phyloP scores from a whole-genome alignment of 495 filamentous ascomycete species.

The Penicillium dipodomyicola region DNA sequence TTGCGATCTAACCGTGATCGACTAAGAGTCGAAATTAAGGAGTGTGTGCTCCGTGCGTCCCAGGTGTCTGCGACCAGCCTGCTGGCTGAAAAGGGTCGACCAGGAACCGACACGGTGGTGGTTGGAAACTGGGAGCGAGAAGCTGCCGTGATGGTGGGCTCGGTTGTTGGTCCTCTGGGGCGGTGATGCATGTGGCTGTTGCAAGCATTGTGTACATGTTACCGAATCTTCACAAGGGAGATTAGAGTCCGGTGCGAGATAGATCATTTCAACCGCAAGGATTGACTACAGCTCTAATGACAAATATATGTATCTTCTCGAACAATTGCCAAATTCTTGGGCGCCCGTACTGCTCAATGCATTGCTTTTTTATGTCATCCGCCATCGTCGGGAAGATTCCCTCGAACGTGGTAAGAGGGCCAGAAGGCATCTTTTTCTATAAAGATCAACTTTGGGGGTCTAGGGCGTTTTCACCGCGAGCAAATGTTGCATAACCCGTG shows the following conservation, averaged over 20 bases:
- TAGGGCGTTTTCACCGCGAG: too few species aligned
- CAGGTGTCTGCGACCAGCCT: constrained; percentile 54
- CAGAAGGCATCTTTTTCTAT: too few species aligned
- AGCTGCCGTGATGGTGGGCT: constrained; percentile 90
- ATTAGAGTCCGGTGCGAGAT: neutral
- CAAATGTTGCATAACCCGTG: too few species aligned
- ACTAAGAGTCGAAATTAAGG: constrained; percentile 72
- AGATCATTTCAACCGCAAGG: neutral
- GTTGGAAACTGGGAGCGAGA: constrained; percentile 79
- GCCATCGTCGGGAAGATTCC: too few species aligned
- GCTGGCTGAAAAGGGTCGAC: constrained; percentile 43
- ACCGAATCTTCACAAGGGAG: neutral
- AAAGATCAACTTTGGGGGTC: too few species aligned
- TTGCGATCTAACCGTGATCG: constrained; percentile 71
- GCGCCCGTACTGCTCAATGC: too few species aligned
- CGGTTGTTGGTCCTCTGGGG: constrained; percentile 56
- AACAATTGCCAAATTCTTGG: too few species aligned
- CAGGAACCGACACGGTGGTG: constrained; percentile 34
- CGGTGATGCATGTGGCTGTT: constrained; percentile 23
- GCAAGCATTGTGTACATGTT: neutral
- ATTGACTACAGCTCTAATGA: neutral
- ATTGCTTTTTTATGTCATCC: too few species aligned
- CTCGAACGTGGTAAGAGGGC: too few species aligned
- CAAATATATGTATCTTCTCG: neutral
- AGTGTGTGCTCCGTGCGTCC: constrained; percentile 76